Base-by-base conservation (phyloP, 179 eudicot genomes). In the Silene vulgaris region DNA sequence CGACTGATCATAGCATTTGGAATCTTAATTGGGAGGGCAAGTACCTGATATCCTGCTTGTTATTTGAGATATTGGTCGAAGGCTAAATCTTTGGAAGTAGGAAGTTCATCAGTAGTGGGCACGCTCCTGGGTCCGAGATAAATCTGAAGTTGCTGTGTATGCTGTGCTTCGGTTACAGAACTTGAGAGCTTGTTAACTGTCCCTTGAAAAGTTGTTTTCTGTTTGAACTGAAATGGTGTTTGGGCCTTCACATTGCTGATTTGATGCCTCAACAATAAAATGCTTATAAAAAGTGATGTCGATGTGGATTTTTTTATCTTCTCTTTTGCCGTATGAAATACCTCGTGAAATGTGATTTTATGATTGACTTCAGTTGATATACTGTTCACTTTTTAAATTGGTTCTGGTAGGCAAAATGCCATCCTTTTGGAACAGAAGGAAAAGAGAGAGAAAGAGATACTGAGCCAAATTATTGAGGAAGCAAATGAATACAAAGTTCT, bases 351-450 rank as follows among this genome's bases (percentile, higher is more conserved):
- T 43, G 74, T 14, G 16, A 20, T 21, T 50, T n/a, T 30, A 6
- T 45, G 52, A 65, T 48, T 37, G 40, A 29, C 61, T 50, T 71
- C 20, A 12, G 12, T 61, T 6, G 72, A 28, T 23, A 26, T 68
- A 61, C 3, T 63, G 69, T 54, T 76, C 0, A n/a, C 12, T 16
- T 26, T 30, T 60, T 56, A 60, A 8, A 13, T 68, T 61, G 72
- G 30, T 14, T 57, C n/a, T 63, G 12, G n/a, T 2, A 89, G 93
- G 74, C 81, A 80, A 82, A 89, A 87, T 75, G 89, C 90, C 62
- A 75, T 86, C 74, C 81, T 74, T 5, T 66, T 89, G 75, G 90
- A 83, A 79, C 86, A 89, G 82, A 89, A 89, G 84, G 90, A 87
- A 80, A 84, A 84, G 86, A 78, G 72, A 70, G 89, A 89, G 83